phyloP scores from a whole-genome alignment of 164 flowering plant species.

The Tinospora cordifolia region DNA sequence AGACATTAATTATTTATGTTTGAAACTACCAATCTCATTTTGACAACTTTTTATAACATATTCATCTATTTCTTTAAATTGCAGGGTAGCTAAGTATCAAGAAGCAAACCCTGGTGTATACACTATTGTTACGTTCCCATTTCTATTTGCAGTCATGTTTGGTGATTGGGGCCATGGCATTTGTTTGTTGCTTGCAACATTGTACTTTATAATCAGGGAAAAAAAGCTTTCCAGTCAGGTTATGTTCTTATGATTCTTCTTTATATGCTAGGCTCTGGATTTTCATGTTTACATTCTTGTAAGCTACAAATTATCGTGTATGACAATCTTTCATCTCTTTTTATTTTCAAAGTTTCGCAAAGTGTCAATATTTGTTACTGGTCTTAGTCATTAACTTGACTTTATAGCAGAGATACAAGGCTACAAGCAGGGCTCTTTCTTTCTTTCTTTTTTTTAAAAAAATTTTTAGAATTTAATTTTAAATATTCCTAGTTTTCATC shows the following conservation, averaged over 20 bases:
- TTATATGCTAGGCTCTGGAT: neutral
- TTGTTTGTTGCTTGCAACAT: constrained; percentile 71
- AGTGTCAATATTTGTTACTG: neutral
- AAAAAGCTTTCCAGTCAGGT: constrained; percentile 79
- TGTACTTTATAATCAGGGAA: constrained; percentile 55
- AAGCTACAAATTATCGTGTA: neutral
- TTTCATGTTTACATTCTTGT: constrained; percentile 2
- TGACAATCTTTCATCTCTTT: neutral
- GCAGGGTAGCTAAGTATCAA: constrained; percentile 89
- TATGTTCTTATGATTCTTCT: constrained; percentile 1
- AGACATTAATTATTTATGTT: too few species aligned
- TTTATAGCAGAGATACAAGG: neutral
- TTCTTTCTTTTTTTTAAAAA: too few species aligned
- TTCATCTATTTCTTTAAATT: constrained; percentile 15
- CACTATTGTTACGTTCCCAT: constrained; percentile 85
- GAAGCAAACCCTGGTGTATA: constrained; percentile 92
- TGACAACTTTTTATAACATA: neutral
- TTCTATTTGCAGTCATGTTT: constrained; percentile 97
- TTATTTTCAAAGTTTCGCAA: neutral
- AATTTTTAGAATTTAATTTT: too few species aligned
- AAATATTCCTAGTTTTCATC: neutral
- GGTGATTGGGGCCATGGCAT: constrained; percentile 99
- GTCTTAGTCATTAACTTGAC: neutral
- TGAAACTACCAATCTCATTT: neutral
- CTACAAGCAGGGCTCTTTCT: too few species aligned